phyloP scores from a whole-genome alignment of 225 moss, liverwort and hornwort genomes.

The Antitrichia curtipendula region DNA sequence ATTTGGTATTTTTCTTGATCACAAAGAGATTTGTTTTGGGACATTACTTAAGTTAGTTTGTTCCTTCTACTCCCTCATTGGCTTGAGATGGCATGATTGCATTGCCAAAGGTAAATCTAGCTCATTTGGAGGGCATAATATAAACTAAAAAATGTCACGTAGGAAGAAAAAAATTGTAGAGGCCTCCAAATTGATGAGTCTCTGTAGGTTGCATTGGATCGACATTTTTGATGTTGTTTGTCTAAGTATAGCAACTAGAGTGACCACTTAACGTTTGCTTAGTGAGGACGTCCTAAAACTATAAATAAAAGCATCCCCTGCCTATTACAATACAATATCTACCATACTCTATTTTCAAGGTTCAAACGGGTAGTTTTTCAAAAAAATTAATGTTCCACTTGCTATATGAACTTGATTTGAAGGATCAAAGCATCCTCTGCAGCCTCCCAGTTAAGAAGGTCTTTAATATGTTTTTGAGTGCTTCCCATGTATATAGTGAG shows the following conservation, averaged over 20 bases:
- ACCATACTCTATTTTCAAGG: rapidly evolving
- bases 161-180: rapidly evolving
- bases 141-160: neutral
- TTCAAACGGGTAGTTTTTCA: too few relatives aligned
- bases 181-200: neutral
- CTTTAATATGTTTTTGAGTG: neutral
- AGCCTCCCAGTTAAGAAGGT: rapidly evolving
- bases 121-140: neutral
- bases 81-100: neutral
- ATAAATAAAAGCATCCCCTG: neutral
- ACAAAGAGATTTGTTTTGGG: neutral
- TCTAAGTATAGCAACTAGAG: neutral
- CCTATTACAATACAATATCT: rapidly evolving
- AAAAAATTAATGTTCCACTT: neutral
- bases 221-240: rapidly evolving
- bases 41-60: neutral
- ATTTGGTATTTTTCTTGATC: rapidly evolving
- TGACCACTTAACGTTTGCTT: neutral
- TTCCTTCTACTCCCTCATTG: neutral
- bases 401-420: neutral
- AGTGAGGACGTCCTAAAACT: rapidly evolving
- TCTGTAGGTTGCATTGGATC: rapidly evolving
- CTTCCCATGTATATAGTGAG: neutral
- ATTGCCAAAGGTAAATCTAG: neutral
- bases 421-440: neutral